Base-by-base conservation (phyloP, 2,329 filamentous ascomycete genomes). In the Chaetothyriales sp. region DNA sequence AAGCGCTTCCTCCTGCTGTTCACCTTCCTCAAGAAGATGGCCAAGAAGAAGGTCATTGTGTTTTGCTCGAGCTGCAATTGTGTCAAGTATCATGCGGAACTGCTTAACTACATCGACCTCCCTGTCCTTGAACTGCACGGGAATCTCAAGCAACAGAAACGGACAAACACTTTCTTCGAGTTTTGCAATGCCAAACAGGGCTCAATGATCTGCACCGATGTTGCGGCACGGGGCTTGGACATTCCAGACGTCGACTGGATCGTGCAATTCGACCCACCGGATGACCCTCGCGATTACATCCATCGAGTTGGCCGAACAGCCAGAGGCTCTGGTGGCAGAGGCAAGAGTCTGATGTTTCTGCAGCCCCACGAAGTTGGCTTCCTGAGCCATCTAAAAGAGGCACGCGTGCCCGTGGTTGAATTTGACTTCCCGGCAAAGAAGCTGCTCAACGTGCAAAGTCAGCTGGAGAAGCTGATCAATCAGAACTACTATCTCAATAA, bases 401-500 rank as follows among this genome's bases (percentile, higher is more conserved):
- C 89, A 13, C 81, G 88, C 56, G 89, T 98, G 1, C 92, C 92
- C 1, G 83, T 98, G 5, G 87, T 94, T 25, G 92, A 98, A 69
- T 97, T 95, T 64, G 90, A 97, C 64, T 92, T 98, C 65, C 90
- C 90, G 1, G 75, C 81, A 52, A 89, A 86, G 72, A 95, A 94
- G 76, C 87, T 98, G 58, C 75, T 90, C 63, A 92, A 94, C 64
- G 82, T 94, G 60, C 83, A 94, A 72, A 81, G 85, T 62, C 89
- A 95, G 69, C 79, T 97, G 8, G 90, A 97, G 76, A 92, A 90
- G 71, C 78, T 97, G 59, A 94, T 98, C 62, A 81, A 80, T 28
- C 86, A 92, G 67, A 97, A 98, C 70, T 97, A 97, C 74, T 95
- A 95, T 69, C 77, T 98, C 53, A 92, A 95, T 73, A 92, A 95